Evolutionary conservation across 2,329 filamentous ascomycete genomes (phyloP), one percentile per base, ranked within the genome.

Genomic region (Monilinia aucupariae): DNA sequence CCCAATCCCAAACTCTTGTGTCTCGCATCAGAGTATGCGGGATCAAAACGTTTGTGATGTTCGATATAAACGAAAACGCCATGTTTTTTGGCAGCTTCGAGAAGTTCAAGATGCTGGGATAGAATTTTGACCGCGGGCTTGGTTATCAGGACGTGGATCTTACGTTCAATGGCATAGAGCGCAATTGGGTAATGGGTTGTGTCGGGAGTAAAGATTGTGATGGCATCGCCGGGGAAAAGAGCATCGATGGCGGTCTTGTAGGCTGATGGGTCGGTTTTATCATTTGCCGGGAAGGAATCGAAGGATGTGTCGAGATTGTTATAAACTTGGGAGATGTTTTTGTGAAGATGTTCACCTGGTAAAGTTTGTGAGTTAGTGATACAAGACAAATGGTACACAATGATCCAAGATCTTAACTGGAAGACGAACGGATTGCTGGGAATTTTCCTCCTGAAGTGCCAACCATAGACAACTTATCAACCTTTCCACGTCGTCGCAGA

Each of bases 1-100:
- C 92, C 92, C 9, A 97, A 80, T 60, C 81, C 85, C 73, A 85
- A 79, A 17, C 91, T 90, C 70, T 88, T 86, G 78, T 87, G 87
- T 56, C 87, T 85, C 17, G 93, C 93, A 75, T 97, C 92, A 17
- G 90, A 85, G 79, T 97, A 97, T 27, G 91, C 91, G 2, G 92
- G 92, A 75, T 97, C 92, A 78, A 88, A 97, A 64, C 93, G 91
- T 81, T 97, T 97, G 83, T 97, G 92, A 79, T 97, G 92, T 81
- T 97, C 92, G 71, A 97, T 82, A 79, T 91, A 96, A 68, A 96
- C 91, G 74, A 92, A 93, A 64, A 97, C 92, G 68, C 86, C 86
- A 75, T 90, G 79, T 73, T 89, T 86, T 67, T 82, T 81, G 7
- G 90, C 86, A 30, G 86, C 89, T 58, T 83, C 83, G 62, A 96